phyloP scores from a whole-genome alignment of 2,329 filamentous ascomycete species.

The Ploettnerulaceae sp. region DNA sequence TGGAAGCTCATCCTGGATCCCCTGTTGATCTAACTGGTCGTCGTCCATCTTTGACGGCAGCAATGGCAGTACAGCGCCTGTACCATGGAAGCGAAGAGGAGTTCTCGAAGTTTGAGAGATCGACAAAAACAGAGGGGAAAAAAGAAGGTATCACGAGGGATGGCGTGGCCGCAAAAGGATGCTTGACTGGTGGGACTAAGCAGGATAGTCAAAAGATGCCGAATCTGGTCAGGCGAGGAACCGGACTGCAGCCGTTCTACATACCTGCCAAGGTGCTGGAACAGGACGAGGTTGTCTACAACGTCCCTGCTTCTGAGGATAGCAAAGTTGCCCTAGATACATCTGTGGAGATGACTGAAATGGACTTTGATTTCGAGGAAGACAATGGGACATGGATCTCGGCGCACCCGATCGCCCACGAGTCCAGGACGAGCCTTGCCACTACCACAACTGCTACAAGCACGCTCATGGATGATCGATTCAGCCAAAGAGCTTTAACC shows the following conservation, averaged over 20 bases:
- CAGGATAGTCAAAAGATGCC: constrained; percentile 12
- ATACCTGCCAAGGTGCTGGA: constrained; percentile 31
- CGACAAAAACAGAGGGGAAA: constrained; percentile 19
- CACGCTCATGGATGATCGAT: constrained; percentile 24
- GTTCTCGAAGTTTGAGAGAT: constrained; percentile 24
- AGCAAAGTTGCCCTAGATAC: constrained; percentile 23
- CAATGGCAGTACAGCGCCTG: constrained; percentile 24
- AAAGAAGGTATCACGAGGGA: constrained; percentile 30
- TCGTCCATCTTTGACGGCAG: constrained; percentile 25
- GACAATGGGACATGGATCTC: constrained; percentile 30
- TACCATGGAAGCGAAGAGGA: constrained; percentile 26
- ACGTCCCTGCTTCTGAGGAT: constrained; percentile 10
- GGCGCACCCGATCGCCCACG: constrained; percentile 23
- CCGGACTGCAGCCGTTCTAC: constrained; percentile 25
- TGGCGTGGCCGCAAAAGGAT: constrained; percentile 33
- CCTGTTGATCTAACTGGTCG: constrained; percentile 30
- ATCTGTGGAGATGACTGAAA: constrained; percentile 20
- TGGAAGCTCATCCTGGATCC: constrained; percentile 34
- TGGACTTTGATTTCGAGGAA: constrained; percentile 29
- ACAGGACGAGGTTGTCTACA: constrained; percentile 23
- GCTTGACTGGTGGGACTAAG: constrained; percentile 9
- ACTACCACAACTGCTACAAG: constrained; percentile 23
- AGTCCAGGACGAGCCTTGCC: constrained; percentile 28
- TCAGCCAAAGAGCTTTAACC: constrained; percentile 19
- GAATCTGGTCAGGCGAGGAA: constrained; percentile 19